Percentiles rank a stretch among this genome's conserved stretches.
Evolutionary conservation across 345 rosid genomes (phyloP).

Genomic region (Eucalyptus coolabah): DNA sequence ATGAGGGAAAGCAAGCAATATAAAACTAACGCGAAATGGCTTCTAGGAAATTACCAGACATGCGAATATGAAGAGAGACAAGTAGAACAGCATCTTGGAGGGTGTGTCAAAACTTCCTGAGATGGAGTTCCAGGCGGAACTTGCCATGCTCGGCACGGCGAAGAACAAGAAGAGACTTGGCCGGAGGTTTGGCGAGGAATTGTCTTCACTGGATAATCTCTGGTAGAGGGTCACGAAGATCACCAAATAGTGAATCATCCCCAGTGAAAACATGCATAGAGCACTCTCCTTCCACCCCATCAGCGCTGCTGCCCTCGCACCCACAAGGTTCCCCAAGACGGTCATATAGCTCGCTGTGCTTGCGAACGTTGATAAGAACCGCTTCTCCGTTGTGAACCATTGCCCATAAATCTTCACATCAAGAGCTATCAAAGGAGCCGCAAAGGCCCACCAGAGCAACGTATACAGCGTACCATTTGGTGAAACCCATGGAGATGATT

Average conservation of each 20-base stretch:
- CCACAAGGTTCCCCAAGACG: constrained; percentile 50
- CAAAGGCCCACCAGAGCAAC: constrained; percentile 26
- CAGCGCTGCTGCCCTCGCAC: constrained; percentile 40
- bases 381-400: constrained; percentile 64
- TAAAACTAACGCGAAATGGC: background rate
- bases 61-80: constrained; percentile 3
- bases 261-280: constrained; percentile 47
- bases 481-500: constrained; percentile 27
- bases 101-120: constrained; percentile 29
- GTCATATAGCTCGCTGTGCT: constrained; percentile 62
- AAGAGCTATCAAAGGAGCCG: constrained; percentile 32
- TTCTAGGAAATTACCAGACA: background rate
- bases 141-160: constrained; percentile 56
- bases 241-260: constrained; percentile 53
- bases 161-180: constrained; percentile 67
- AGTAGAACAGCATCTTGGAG: constrained; percentile 7
- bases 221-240: constrained; percentile 72
- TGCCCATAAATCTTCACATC: constrained; percentile 67
- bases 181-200: constrained; percentile 26
- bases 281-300: constrained; percentile 56
- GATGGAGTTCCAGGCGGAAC: constrained; percentile 62
- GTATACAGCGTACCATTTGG: background rate
- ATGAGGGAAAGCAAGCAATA: background rate
- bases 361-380: constrained; percentile 36
- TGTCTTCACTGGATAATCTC: constrained; percentile 27